phyloP scores from a whole-genome alignment of 2,329 filamentous ascomycete species.

The Pezicula rhizophila region DNA sequence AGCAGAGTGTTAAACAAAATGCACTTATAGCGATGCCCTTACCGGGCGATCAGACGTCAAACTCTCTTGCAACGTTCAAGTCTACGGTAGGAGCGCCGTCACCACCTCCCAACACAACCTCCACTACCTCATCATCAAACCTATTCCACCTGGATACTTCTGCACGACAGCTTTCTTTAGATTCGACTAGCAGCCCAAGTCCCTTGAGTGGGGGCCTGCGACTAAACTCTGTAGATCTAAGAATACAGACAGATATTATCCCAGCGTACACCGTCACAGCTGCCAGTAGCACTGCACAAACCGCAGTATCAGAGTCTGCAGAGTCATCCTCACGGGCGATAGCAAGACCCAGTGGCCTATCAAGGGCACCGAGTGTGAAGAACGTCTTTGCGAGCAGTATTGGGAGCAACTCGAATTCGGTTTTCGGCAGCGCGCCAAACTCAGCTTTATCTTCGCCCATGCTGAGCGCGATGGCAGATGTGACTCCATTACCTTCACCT shows the following conservation, averaged over 20 bases:
- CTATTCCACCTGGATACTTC: conserved; percentile 20
- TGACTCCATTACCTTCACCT: conserved; percentile 75
- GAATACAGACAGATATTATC: conserved; percentile 31
- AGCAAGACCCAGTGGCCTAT: conserved; percentile 32
- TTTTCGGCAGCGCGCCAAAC: conserved; percentile 48
- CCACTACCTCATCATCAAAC: conserved; percentile 6
- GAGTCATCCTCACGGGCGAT: conserved; percentile 7
- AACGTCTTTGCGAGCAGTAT: conserved; percentile 44
- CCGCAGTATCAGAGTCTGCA: conserved; percentile 8
- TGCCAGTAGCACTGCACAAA: conserved; percentile 11
- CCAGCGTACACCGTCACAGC: conserved; percentile 20
- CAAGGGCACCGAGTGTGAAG: conserved; percentile 56
- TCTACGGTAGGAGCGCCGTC: conserved; percentile 36
- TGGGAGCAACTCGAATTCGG: conserved; percentile 28
- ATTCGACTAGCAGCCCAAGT: conserved; percentile 13
- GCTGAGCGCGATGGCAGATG: conserved; percentile 68
- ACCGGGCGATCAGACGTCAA: conserved; percentile 5
- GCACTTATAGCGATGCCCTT: conserved; percentile 8
- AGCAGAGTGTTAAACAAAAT: conserved; percentile 10
- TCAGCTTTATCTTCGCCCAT: conserved; percentile 68
- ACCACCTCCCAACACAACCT: conserved; percentile 15
- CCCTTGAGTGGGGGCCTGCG: conserved; percentile 25
- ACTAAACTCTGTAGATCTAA: conserved; percentile 16
- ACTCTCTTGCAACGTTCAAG: conserved; percentile 23
- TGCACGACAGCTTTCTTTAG: conserved; percentile 12